A percentile compares a stretch with the other conserved stretches of the same genome.
Conservation (phyloP, 1,284 basidiomycete genomes). For the Heterobasidion parviporum region DNA sequence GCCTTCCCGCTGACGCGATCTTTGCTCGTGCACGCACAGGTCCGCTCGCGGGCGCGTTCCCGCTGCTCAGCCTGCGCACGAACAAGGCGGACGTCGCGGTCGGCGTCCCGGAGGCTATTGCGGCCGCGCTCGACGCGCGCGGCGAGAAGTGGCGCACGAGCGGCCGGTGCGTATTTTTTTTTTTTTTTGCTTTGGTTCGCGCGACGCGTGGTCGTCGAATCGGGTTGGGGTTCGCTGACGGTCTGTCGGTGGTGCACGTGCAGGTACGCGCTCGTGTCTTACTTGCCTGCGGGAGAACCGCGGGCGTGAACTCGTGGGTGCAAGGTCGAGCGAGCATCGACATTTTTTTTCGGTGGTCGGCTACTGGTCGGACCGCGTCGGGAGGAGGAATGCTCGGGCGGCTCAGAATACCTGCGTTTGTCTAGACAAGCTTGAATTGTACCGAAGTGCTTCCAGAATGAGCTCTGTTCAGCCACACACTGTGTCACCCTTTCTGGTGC, state of each 20-base stretch:
- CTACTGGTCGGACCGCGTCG: too few species aligned
- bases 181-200: background rate
- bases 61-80: constrained; percentile 80
- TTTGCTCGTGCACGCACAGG: constrained; percentile 32
- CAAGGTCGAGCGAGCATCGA: too few species aligned
- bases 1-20: constrained; percentile 3
- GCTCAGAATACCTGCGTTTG: too few species aligned
- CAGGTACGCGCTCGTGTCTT: background rate
- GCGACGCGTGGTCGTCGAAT: background rate
- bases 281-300: background rate
- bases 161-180: constrained; percentile 55
- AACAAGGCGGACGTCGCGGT: constrained; percentile 96
- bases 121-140: constrained; percentile 56
- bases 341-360: too few species aligned
- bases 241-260: background rate
- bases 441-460: too few species aligned
- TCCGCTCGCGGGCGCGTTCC: constrained; percentile 73
- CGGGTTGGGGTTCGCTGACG: background rate
- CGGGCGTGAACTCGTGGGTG: too few species aligned
- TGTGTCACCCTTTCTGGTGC: too few species aligned
- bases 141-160: constrained; percentile 76
- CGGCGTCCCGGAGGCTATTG: constrained; percentile 59
- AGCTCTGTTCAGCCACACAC: too few species aligned
- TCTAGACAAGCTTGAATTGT: too few species aligned
- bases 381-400: too few species aligned